Base-by-base conservation (phyloP, 257 asterid species). In the Anisodus acutangulus region DNA sequence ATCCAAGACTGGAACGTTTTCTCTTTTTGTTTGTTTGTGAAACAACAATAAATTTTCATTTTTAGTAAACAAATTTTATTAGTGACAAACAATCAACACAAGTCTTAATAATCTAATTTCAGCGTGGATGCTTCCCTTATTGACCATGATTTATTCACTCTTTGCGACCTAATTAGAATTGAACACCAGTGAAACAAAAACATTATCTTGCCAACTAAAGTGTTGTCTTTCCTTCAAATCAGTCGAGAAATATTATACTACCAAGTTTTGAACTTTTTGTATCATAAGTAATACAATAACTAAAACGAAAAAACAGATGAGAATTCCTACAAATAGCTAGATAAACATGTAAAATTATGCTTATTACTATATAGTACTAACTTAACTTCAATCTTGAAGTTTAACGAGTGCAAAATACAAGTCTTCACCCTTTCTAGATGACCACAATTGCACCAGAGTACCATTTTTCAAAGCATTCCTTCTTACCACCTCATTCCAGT, bases 381-480 rank as follows among this genome's bases (percentile, higher is more conserved):
- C 16, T 70, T 80, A 31, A 9, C 5, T 80, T 80, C 10, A 55
- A 8, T 59, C 6, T 80, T 39, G 2, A 26, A 39, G 58, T 39
- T 39, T 60, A 45, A 69, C 47, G 4, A 83, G 68, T 5, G 81
- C 85, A 54, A 83, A 83, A 35, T 70, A 55, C 2, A 83, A 45
- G 0, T 55, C n/a, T 9, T 17, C 4, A 5, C 70, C 70, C 41
- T 49, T 12, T n/a, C 85, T 69, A 2, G 70, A 83, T 37, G 85
- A 17, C 81, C 85, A 83, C 5, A 83, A 3, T 31, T 69, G 85
- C 4, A 83, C 81, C 12, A 3, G 35, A 4, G 39, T 35, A 17
- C 26, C 59, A 4, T 0, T 0, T 10, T 43, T 41, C 85, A 69
- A 4, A 0, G 8, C 7, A 35, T 83, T 83, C 5, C 11, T 63